Evolutionary conservation across 768 basidiomycete genomes (phyloP).

Genomic region (Tulasnella calospora): DNA sequence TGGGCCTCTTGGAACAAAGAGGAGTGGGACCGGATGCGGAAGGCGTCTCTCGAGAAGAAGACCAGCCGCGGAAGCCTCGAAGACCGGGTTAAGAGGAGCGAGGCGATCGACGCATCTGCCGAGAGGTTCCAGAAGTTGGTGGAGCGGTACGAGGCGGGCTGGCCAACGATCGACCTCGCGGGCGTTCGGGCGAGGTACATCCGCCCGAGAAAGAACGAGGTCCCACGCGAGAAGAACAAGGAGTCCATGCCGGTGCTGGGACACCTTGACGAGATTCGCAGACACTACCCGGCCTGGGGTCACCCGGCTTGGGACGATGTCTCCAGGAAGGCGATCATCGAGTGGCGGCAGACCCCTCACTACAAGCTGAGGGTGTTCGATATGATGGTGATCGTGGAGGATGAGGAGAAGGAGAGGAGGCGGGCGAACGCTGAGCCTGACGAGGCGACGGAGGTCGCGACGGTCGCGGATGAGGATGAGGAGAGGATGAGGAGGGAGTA

Average conservation of each 20-base stretch:
- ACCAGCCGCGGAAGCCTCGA: neutral
- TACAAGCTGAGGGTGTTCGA: neutral
- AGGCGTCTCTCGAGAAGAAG: neutral
- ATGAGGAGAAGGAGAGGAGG: neutral
- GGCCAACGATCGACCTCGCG: neutral
- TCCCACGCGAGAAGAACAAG: neutral
- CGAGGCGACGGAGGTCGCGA: neutral
- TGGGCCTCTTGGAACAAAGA: neutral
- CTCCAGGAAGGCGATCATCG: neutral
- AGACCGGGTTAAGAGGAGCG: neutral
- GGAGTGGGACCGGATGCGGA: neutral
- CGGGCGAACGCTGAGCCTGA: neutral
- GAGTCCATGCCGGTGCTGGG: neutral
- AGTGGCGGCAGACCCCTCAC: neutral
- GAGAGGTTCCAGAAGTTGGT: neutral
- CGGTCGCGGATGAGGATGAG: neutral
- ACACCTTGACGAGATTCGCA: neutral
- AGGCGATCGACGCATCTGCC: neutral
- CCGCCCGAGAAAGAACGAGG: neutral
- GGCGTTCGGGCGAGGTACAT: neutral
- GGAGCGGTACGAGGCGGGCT: neutral
- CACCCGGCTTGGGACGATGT: neutral
- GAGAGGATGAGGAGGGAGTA: neutral
- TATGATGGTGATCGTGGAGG: neutral
- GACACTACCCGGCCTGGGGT: neutral